phyloP scores from a whole-genome alignment of 108 stramenopile genomes.

The Cyclotella choctawhatcheeana region DNA sequence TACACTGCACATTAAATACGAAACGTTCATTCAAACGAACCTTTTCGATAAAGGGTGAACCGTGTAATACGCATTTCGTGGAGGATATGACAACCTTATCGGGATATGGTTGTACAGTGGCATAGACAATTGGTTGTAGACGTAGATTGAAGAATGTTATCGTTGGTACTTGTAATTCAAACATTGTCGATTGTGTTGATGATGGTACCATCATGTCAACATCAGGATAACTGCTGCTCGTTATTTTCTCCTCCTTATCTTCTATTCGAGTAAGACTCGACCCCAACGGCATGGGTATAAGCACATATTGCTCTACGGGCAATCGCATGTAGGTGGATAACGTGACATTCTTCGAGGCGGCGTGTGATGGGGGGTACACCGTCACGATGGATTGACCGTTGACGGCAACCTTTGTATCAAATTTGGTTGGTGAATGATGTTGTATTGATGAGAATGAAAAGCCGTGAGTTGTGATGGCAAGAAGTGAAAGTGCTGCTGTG shows the following conservation, averaged over 20 bases:
- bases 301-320: constrained; percentile 53
- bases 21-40: constrained; percentile 50
- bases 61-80: constrained; percentile 37
- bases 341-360: constrained; percentile 26
- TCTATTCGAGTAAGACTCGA: constrained; percentile 32
- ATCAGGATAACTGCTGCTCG: too few relatives aligned
- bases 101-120: constrained; percentile 30
- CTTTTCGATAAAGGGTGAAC: constrained; percentile 53
- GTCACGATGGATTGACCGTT: constrained; percentile 22
- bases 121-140: constrained; percentile 46
- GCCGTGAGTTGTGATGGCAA: neutral
- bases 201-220: too few relatives aligned
- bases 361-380: constrained; percentile 21
- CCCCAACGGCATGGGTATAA: constrained; percentile 54
- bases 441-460: constrained; percentile 1
- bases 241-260: neutral
- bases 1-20: constrained; percentile 29
- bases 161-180: constrained; percentile 49
- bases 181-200: too few relatives aligned
- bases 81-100: constrained; percentile 40
- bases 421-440: neutral
- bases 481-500: neutral
- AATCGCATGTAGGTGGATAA: constrained; percentile 50
- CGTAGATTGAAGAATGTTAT: constrained; percentile 44
- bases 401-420: constrained; percentile 41